Evolutionary conservation across 2,329 filamentous ascomycete species (phyloP).

Genomic region (Ophiognomonia clavigignenti-juglandacearum): DNA sequence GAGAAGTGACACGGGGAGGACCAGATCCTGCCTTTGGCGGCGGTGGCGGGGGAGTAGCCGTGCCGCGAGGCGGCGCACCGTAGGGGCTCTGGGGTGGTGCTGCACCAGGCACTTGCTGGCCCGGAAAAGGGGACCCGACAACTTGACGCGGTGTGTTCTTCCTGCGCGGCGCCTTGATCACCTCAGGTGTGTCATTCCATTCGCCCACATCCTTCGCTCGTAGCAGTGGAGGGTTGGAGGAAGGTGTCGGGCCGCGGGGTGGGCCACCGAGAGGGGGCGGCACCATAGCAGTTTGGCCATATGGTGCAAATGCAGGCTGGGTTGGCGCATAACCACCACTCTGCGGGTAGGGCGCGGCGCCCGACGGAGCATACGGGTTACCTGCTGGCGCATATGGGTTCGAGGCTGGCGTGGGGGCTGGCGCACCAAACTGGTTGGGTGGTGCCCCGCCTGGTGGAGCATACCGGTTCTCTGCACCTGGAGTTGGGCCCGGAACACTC

Average conservation of each 20-base stretch:
- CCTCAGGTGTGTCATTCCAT: conserved; percentile 94
- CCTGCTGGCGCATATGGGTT: conserved; percentile 30
- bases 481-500: not conserved
- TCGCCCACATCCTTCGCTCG: conserved; percentile 67
- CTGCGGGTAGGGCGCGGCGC: conserved; percentile 23
- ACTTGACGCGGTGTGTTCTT: conserved; percentile 69
- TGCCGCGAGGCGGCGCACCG: conserved; percentile 48
- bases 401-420: conserved; percentile 21
- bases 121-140: conserved; percentile 71
- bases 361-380: conserved; percentile 25
- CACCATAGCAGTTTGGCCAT: conserved; percentile 28
- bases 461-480: conserved; percentile 8
- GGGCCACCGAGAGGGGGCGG: conserved; percentile 29
- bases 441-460: conserved; percentile 17
- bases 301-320: conserved; percentile 32
- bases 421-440: conserved; percentile 24
- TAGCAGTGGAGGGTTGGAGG: conserved; percentile 62
- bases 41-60: conserved; percentile 70
- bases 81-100: conserved; percentile 54
- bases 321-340: conserved; percentile 8
- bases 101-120: conserved; percentile 40
- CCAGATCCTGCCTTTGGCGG: conserved; percentile 72
- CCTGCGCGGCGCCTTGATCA: conserved; percentile 70
- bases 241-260: conserved; percentile 60
- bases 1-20: conserved; percentile 67